A percentile compares a stretch with the other conserved stretches of the same genome.
Evolutionary conservation across 306 rosid species (phyloP).

Genomic region (Cercis canadensis): DNA sequence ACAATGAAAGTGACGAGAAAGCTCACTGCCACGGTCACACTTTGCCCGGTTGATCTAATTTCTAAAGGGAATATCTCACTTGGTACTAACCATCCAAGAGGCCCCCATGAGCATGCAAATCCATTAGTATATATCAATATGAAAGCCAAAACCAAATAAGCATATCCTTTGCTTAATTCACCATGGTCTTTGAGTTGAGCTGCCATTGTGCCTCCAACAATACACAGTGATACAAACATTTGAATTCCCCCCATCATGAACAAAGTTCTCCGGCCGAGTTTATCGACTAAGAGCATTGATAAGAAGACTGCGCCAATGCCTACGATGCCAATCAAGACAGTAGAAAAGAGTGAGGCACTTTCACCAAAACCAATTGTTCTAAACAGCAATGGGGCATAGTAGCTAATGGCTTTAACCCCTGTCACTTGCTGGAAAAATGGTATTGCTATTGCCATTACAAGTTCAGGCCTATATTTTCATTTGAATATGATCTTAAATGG

Average conservation of each 20-base stretch:
- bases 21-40: slow-evolving; percentile 55
- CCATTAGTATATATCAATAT: slow-evolving; percentile 66
- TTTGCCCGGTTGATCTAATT: slow-evolving; percentile 66
- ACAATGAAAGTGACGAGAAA: slow-evolving; percentile 64
- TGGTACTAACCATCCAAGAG: slow-evolving; percentile 69
- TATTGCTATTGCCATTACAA: slow-evolving; percentile 58
- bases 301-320: slow-evolving; percentile 59
- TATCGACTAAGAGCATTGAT: slow-evolving; percentile 72
- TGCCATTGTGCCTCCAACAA: slow-evolving; percentile 57
- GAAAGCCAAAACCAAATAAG: slow-evolving; percentile 52
- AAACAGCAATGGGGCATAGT: slow-evolving; percentile 57
- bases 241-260: slow-evolving; percentile 64
- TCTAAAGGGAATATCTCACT: slow-evolving; percentile 70
- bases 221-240: slow-evolving; percentile 58
- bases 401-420: slow-evolving; percentile 58
- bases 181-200: slow-evolving; percentile 65
- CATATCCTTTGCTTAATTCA: slow-evolving; percentile 50
- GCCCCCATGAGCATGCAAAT: slow-evolving; percentile 80
- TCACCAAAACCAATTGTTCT: slow-evolving; percentile 57
- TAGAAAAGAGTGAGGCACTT: slow-evolving; percentile 52
- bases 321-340: slow-evolving; percentile 51
- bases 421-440: slow-evolving; percentile 63
- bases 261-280: slow-evolving; percentile 61
- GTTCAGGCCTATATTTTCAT: slow-evolving; percentile 53
- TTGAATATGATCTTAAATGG: slow-evolving; percentile 37